Base-by-base conservation (phyloP, 768 basidiomycete genomes). In the Boletus rubropictus region DNA sequence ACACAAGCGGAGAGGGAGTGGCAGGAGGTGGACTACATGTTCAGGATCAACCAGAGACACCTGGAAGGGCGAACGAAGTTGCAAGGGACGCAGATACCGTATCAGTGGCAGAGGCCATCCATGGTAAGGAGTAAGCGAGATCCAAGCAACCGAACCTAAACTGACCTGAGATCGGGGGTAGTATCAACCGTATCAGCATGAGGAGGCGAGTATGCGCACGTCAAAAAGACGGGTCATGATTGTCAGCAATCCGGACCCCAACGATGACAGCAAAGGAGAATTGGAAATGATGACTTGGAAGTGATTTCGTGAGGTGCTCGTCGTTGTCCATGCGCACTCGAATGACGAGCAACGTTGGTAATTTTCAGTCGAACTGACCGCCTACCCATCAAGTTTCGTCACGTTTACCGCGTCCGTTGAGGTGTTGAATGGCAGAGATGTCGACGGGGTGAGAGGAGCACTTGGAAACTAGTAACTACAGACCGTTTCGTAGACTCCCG, bases 231-330 rank as follows among this genome's bases (percentile, higher is more conserved):
- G 63, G 38, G 55, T 64, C 34, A 65, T 64, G 62, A 27, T 64
- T 35, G 47, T 64, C 29, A 65, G 40, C 21, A 64, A 64, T 38
- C 62, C 62, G 1, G 62, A 64, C 44, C 63, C 60, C 20, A 22
- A 48, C 7, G 61, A 61, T 22, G 63, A 65, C 21, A 60, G 62
- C 48, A 63, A 60, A n/a, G 53, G 32, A 27, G 62, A 62, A 40
- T 40, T 51, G 10, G 60, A 63, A 0, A 22, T 55, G 44, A 45
- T 37, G 42, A 14, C 22, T 44, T 42, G 48, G 35, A 58, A 41
- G 46, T 52, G 31, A 45, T 15, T n/a, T 20, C n/a, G 28, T 29
- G 44, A 56, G 33, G 21, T 29, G 34, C n/a, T 48, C 22, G 29
- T 18, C 34, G 14, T 18, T 46, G 44, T 38, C 41, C 32, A 20